phyloP scores from a whole-genome alignment of 139 green algal species.

The Chlamydomonas sphaeroides region DNA sequence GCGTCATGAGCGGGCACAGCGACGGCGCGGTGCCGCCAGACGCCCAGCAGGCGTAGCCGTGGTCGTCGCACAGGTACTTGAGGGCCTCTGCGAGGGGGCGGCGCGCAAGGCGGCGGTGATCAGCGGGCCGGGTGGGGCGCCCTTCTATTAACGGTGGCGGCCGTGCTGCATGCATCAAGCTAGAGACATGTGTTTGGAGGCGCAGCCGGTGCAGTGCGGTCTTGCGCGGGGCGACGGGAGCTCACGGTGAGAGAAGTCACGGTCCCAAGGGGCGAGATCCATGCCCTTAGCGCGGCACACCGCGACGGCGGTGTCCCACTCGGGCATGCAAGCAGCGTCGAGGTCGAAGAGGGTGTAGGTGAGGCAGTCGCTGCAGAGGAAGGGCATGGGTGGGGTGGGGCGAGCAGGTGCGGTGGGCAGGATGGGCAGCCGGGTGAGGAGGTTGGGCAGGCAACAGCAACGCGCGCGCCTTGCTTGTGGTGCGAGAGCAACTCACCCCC shows the following conservation, averaged over 20 bases:
- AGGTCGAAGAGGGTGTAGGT: slow-evolving; percentile 24
- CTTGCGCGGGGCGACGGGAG: too few relatives aligned
- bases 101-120: too few relatives aligned
- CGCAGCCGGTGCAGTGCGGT: too few relatives aligned
- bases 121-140: too few relatives aligned
- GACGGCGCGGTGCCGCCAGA: not conserved
- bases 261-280: slow-evolving; percentile 11
- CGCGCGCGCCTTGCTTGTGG: too few relatives aligned
- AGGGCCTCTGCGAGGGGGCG: not conserved
- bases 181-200: too few relatives aligned
- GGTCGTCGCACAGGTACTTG: not conserved
- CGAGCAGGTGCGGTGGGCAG: too few relatives aligned
- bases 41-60: slow-evolving; percentile 8
- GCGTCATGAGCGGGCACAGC: slow-evolving; percentile 1
- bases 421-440: too few relatives aligned
- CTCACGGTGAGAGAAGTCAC: not conserved
- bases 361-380: not conserved
- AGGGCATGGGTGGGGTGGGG: too few relatives aligned
- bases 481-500: too few relatives aligned
- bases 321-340: slow-evolving; percentile 19
- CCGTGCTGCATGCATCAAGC: too few relatives aligned
- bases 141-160: not conserved
- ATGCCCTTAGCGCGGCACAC: not conserved
- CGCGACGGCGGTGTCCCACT: not conserved
- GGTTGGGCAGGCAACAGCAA: too few relatives aligned